Evolutionary conservation across 805 yeast genomes (phyloP).

Genomic region (Candida bentonensis): DNA sequence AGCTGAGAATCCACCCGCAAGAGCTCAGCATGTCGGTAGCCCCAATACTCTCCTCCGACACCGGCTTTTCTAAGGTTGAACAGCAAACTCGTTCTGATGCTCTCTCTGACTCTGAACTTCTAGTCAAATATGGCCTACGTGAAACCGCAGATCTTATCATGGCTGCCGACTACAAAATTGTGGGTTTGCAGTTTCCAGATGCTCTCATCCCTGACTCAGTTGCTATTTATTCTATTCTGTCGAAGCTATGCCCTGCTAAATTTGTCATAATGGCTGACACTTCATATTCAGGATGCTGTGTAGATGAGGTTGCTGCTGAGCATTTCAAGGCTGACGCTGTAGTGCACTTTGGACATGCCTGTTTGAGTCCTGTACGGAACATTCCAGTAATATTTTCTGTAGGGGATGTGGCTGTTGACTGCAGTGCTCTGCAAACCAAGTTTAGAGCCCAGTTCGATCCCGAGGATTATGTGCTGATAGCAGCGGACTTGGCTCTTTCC

Average conservation of each 20-base stretch:
- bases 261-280: conserved; percentile 90
- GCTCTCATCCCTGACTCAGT: conserved; percentile 63
- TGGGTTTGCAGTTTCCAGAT: conserved; percentile 91
- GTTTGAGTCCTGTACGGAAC: conserved; percentile 63
- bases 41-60: conserved; percentile 63
- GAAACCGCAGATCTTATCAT: conserved; percentile 30
- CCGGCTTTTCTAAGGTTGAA: conserved; percentile 42
- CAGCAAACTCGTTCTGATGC: conserved; percentile 3
- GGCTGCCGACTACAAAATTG: conserved; percentile 28
- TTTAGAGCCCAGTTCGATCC: conserved; percentile 34
- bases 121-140: conserved; percentile 15
- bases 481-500: conserved; percentile 65
- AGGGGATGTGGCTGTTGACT: conserved; percentile 36
- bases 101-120: conserved; percentile 11
- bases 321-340: conserved; percentile 78
- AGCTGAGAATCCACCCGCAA: no score
- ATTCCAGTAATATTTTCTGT: conserved; percentile 69
- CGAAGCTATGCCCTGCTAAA: conserved; percentile 12
- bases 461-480: conserved; percentile 28
- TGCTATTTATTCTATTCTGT: conserved; percentile 36
- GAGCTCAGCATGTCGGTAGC: no score
- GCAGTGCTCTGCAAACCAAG: conserved; percentile 22
- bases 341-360: conserved; percentile 90
- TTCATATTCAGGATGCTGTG: conserved; percentile 88
- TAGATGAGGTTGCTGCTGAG: conserved; percentile 93